Conservation (phyloP, 2,329 filamentous ascomycete species). For the Sporothrix phasma region DNA sequence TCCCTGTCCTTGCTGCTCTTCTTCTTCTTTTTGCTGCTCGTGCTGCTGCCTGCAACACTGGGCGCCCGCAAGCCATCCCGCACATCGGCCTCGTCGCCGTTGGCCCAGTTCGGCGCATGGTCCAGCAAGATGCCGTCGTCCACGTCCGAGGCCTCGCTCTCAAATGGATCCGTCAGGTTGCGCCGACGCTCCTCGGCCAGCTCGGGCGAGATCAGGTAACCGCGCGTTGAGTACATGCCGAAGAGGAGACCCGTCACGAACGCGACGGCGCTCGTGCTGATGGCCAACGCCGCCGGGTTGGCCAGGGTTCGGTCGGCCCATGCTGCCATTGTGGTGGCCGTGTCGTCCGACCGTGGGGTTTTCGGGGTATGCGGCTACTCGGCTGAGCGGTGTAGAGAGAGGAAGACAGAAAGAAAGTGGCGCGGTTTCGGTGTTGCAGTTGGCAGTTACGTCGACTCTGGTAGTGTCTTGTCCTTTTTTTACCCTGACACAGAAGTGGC, state of each 20-base stretch:
- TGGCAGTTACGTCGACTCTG: neutral
- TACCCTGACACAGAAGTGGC: neutral
- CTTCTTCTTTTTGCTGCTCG: slow-evolving; percentile 22
- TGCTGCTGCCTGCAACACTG: slow-evolving; percentile 24
- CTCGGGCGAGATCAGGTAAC: slow-evolving; percentile 48
- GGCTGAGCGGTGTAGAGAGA: neutral
- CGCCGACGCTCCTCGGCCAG: slow-evolving; percentile 47
- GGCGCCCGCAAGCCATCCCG: slow-evolving; percentile 42
- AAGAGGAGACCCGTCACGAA: slow-evolving; percentile 72
- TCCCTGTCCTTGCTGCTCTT: slow-evolving; percentile 27
- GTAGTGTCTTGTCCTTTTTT: neutral
- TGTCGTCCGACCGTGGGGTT: neutral
- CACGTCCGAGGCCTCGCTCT: slow-evolving; percentile 60
- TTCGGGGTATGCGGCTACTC: neutral
- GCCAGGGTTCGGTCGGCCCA: slow-evolving; percentile 6
- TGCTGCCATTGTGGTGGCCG: slow-evolving; percentile 1
- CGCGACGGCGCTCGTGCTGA: slow-evolving; percentile 64
- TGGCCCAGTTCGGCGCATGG: slow-evolving; percentile 58
- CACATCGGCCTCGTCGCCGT: slow-evolving; percentile 49
- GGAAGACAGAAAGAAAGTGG: neutral
- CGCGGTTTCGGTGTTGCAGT: neutral
- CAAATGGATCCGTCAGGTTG: slow-evolving; percentile 49
- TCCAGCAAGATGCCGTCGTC: slow-evolving; percentile 52
- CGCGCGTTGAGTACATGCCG: slow-evolving; percentile 59
- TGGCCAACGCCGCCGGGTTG: slow-evolving; percentile 37